Conservation (phyloP, 208 protist genomes). For the Trypanosoma lewisi region DNA sequence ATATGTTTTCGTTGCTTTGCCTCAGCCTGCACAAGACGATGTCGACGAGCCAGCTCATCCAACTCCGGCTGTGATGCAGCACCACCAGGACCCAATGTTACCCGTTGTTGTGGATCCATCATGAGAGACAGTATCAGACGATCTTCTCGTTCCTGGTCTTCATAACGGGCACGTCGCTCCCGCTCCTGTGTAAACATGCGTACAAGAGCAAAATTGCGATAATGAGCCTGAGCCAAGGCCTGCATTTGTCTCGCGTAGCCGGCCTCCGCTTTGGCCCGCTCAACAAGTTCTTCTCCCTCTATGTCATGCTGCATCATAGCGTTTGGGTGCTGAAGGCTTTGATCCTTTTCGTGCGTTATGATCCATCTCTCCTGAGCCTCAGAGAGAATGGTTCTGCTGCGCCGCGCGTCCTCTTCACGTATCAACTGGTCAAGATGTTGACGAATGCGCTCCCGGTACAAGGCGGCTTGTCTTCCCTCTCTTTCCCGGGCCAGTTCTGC, state of each 20-base stretch:
- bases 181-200: conserved; percentile 35
- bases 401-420: conserved; percentile 47
- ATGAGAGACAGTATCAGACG: conserved; percentile 42
- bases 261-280: conserved; percentile 59
- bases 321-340: conserved; percentile 14
- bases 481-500: conserved; percentile 18
- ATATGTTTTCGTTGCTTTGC: conserved; percentile 22
- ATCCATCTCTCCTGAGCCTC: conserved; percentile 47
- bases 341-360: conserved; percentile 6
- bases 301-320: conserved; percentile 21
- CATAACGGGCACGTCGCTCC: conserved; percentile 45
- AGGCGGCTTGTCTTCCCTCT: conserved; percentile 23
- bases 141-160: conserved; percentile 37
- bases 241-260: conserved; percentile 63
- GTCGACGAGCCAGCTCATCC: conserved; percentile 9
- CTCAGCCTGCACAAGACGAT: conserved; percentile 23
- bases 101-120: conserved; percentile 36
- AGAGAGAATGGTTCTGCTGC: conserved; percentile 39
- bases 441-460: conserved; percentile 32
- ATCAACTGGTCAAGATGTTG: conserved; percentile 47
- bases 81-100: too few relatives aligned
- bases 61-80: conserved; percentile 10
- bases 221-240: conserved; percentile 46
- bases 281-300: conserved; percentile 55
- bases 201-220: conserved; percentile 40